Base-by-base conservation (phyloP, 768 basidiomycete species). In the Dacryopinax primogenitus region DNA sequence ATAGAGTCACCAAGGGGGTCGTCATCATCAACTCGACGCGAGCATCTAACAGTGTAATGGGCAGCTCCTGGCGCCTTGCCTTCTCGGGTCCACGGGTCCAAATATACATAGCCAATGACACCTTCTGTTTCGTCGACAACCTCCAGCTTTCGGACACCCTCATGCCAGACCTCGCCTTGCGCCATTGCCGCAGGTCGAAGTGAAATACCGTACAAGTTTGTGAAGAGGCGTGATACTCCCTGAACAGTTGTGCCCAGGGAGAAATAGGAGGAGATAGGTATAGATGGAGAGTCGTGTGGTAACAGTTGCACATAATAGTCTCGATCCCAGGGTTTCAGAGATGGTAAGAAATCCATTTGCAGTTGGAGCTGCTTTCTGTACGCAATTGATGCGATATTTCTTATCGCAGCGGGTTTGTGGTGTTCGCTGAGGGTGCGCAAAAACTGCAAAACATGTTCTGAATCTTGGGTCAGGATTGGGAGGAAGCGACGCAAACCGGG, bases 31-130 rank as follows among this genome's bases (percentile, higher is more conserved):
- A 89, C 86, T 51, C 96, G 78, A 61, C 96, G 78, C 2, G 92
- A 95, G 76, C 96, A 98, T 1, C 93, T 84, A 28, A 99, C 92
- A 4, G 96, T 98, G 74, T 97, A 99, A 75, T 99, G 96, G 0
- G 96, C 96, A 0, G 96, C 93, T 2, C 93, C 92, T 58, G 84
- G 83, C 3, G 89, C 83, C 75, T 99, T 99, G 12, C 90, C 91
- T 33, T 79, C 77, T 44, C 96, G 79, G 1, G 85, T 81, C 73
- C 93, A 96, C 21, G 98, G 79, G 74, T 99, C 96, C 11, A 90
- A 87, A 72, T 94, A 99, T 73, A 99, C 88, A 83, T 90, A 91
- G 0, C 96, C 96, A 63, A 99, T 84, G 28, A 90, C 74, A 0
- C 93, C 94, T 68, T 82, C 83, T 15, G 85, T 80, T 70, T 97